Percentiles rank a stretch among this genome's conserved stretches.
phyloP scores from a whole-genome alignment of 352 stramenopile genomes.

The Phytophthora foliorum region DNA sequence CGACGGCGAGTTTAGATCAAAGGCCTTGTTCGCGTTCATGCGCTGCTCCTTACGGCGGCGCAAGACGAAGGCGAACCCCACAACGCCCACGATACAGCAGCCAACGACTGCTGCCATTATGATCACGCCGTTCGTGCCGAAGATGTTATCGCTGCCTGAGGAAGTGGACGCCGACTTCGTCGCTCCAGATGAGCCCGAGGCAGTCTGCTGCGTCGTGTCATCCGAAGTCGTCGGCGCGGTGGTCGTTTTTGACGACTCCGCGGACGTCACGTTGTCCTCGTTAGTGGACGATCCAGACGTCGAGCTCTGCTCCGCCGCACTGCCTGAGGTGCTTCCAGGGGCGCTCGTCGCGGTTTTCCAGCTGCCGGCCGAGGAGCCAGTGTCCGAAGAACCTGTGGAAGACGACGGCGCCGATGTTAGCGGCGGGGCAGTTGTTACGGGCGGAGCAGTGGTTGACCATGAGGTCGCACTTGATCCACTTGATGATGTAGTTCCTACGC shows the following conservation, averaged over 20 bases:
- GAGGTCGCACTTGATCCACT: slow-evolving; percentile 12
- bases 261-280: slow-evolving; percentile 8
- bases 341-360: slow-evolving; percentile 15
- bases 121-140: slow-evolving; percentile 40
- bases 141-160: slow-evolving; percentile 4
- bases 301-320: slow-evolving; percentile 10
- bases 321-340: slow-evolving; percentile 12
- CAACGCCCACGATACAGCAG: slow-evolving; percentile 50
- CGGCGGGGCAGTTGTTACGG: slow-evolving; percentile 34
- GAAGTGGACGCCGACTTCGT: slow-evolving; percentile 36
- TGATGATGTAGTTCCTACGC: slow-evolving; percentile 24
- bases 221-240: slow-evolving; percentile 10
- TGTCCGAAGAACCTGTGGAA: slow-evolving; percentile 32
- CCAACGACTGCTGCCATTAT: slow-evolving; percentile 50
- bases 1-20: slow-evolving; percentile 37
- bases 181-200: slow-evolving; percentile 16
- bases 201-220: background rate
- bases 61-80: slow-evolving; percentile 58
- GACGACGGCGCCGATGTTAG: slow-evolving; percentile 34
- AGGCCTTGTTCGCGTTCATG: slow-evolving; percentile 44
- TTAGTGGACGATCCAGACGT: slow-evolving; percentile 2
- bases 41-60: slow-evolving; percentile 51
- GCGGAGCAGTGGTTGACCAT: slow-evolving; percentile 25
- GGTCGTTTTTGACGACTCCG: slow-evolving; percentile 15
- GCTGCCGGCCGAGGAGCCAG: slow-evolving; percentile 12